Percentiles rank a stretch among this genome's conserved stretches.
Conservation (phyloP, 2,329 filamentous ascomycete genomes). For the Sphaceloma murrayae region DNA sequence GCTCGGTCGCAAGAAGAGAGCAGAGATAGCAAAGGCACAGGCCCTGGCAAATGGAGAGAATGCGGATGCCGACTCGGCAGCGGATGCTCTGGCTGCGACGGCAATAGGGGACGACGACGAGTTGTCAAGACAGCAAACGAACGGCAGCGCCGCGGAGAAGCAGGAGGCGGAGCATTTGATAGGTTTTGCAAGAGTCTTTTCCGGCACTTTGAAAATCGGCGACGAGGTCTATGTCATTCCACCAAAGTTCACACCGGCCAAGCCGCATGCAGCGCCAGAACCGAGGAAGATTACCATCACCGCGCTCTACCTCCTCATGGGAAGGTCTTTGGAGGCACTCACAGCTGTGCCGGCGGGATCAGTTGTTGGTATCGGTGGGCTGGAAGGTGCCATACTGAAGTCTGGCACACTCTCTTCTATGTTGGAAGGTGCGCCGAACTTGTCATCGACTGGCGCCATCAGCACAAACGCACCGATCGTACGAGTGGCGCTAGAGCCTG, state of each 20-base stretch:
- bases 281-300: conserved; percentile 77
- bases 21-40: conserved; percentile 74
- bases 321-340: conserved; percentile 72
- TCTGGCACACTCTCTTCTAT: conserved; percentile 88
- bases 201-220: conserved; percentile 77
- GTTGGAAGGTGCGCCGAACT: conserved; percentile 74
- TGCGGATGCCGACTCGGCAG: conserved; percentile 47
- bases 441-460: conserved; percentile 73
- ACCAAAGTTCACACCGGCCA: conserved; percentile 82
- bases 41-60: conserved; percentile 43
- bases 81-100: conserved; percentile 51
- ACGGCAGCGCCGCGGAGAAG: conserved; percentile 39
- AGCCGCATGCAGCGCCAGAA: conserved; percentile 60
- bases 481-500: conserved; percentile 87
- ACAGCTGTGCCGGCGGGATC: conserved; percentile 82
- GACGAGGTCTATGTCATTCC: conserved; percentile 85
- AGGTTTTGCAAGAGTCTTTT: conserved; percentile 89
- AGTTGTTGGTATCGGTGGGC: conserved; percentile 86
- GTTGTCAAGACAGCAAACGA: conserved; percentile 15
- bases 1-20: conserved; percentile 75
- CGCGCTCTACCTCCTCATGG: conserved; percentile 92
- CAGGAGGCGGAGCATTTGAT: conserved; percentile 73
- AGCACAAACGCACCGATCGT: conserved; percentile 73
- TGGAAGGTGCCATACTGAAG: conserved; percentile 90
- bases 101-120: conserved; percentile 46